Conservation (phyloP, 2,329 filamentous ascomycete genomes). For the Penicillium aurantiogriseum region DNA sequence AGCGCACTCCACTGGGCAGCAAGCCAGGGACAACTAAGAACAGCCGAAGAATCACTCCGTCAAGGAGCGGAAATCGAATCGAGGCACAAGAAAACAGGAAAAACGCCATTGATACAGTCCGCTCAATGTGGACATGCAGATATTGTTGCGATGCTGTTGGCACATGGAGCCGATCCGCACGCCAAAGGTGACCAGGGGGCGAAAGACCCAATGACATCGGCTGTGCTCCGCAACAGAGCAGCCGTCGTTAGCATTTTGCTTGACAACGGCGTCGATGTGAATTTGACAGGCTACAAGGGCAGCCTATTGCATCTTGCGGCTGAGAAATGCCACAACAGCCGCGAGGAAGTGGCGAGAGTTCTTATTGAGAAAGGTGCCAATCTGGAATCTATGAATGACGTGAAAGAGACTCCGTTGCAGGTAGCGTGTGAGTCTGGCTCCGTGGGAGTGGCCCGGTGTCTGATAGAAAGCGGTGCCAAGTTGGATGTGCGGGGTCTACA, state of each 20-base stretch:
- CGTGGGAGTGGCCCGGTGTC: not conserved
- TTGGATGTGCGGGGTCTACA: not conserved
- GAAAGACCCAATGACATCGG: not conserved
- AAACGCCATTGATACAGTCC: not conserved
- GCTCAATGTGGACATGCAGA: not conserved
- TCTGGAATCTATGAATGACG: not conserved
- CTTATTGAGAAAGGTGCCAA: slow-evolving; percentile 4
- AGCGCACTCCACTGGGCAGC: slow-evolving; percentile 8
- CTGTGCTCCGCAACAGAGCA: not conserved
- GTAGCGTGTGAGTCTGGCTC: not conserved
- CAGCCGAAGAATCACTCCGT: slow-evolving; percentile 1
- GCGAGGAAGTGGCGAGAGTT: not conserved
- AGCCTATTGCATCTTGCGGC: slow-evolving; percentile 1
- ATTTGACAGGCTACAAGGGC: not conserved
- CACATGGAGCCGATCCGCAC: not conserved
- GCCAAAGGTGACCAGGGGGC: not conserved
- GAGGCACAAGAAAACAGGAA: not conserved
- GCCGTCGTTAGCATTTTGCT: not conserved
- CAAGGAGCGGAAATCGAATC: slow-evolving; percentile 1
- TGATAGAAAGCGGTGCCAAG: slow-evolving; percentile 3
- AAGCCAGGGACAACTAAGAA: not conserved
- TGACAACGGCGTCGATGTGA: slow-evolving; percentile 1
- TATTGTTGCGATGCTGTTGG: not conserved
- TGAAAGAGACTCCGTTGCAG: not conserved
- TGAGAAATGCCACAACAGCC: not conserved